Conservation (phyloP, 768 basidiomycete species). For the Rhodosporidiobolus sp. region DNA sequence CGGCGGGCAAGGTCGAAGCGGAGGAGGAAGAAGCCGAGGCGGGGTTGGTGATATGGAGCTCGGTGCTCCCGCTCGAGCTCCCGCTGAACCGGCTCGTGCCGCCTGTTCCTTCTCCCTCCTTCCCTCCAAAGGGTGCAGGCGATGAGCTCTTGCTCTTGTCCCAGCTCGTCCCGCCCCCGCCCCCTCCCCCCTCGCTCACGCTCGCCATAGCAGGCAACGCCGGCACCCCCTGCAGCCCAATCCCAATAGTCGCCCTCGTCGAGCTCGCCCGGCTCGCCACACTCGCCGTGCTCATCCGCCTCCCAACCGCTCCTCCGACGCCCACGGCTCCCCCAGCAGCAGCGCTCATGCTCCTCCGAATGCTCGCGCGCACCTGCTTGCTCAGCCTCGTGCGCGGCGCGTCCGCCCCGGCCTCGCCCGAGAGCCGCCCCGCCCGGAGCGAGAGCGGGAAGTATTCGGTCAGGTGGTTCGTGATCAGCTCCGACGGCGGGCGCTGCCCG, state of each 20-base stretch:
- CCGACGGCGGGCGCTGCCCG: constrained; percentile 94
- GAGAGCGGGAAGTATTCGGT: constrained; percentile 83
- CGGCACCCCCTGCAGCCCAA: not conserved
- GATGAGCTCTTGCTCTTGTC: constrained; percentile 19
- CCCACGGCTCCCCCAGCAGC: not conserved
- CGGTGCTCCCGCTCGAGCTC: constrained; percentile 33
- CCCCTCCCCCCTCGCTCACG: no score
- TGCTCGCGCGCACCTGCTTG: constrained; percentile 82
- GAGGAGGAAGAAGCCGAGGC: not conserved
- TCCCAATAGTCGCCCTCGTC: constrained; percentile 38
- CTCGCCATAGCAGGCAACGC: constrained; percentile 34
- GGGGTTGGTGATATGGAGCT: constrained; percentile 1
- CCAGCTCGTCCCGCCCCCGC: constrained; percentile 37
- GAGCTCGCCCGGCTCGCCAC: constrained; percentile 26
- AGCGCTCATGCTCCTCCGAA: constrained; percentile 54
- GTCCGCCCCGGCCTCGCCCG: not conserved
- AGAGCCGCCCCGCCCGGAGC: not conserved
- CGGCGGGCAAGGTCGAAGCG: not conserved
- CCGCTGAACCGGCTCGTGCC: constrained; percentile 40
- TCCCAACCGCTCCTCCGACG: not conserved
- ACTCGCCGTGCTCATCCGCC: constrained; percentile 25
- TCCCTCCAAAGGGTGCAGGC: not conserved
- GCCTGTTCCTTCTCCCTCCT: not conserved
- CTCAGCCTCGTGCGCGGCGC: constrained; percentile 53
- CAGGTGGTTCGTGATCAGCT: constrained; percentile 90